Base-by-base conservation (phyloP, 768 basidiomycete species). In the Tulasnella sp. region DNA sequence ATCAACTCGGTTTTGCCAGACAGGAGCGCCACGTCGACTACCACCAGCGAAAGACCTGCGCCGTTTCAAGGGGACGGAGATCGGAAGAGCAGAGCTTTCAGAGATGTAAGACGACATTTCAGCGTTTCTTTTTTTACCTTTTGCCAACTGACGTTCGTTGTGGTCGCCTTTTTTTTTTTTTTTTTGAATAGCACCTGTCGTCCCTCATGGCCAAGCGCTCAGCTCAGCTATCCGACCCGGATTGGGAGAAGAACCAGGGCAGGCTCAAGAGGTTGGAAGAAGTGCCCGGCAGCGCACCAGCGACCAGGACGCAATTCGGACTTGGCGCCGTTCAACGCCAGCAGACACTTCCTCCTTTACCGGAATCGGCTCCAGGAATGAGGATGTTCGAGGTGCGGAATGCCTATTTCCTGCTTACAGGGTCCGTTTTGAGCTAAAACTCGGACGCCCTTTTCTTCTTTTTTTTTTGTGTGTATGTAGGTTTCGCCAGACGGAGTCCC, bases 161-260 rank as follows among this genome's bases (percentile, higher is more conserved):
- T 52, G 75, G 52, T 36, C n/a, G n/a, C n/a, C n/a, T n/a, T n/a
- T n/a, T n/a, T n/a, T n/a, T n/a, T n/a, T n/a, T n/a, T n/a, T 52
- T 8, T 56, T 38, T 42, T 58, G 21, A n/a, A 36, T 56, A 76
- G 75, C 75, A 76, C 34, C 34, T 76, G 24, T 5, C 75, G 24
- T 56, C 75, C 2, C 75, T 76, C 44, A 76, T 76, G 39, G 42
- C 75, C 52, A 27, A 52, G n/a, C 75, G 75, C n/a, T 52, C 75
- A 34, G 44, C 75, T 36, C 73, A 74, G 16, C 21, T 74, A 24
- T 68, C 62, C 31, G 62, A 68, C 12, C 62, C 62, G 12, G 62
- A 68, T 27, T 68, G 62, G 62, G 62, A 68, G 62, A 68, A 68
- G 62, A 68, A 68, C 31, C 62, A 68, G 34, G 31, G 34, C 62